Percentiles rank a stretch among this genome's conserved stretches.
Conservation (phyloP, 352 stramenopile species). For the Phytophthora podocarpi region DNA sequence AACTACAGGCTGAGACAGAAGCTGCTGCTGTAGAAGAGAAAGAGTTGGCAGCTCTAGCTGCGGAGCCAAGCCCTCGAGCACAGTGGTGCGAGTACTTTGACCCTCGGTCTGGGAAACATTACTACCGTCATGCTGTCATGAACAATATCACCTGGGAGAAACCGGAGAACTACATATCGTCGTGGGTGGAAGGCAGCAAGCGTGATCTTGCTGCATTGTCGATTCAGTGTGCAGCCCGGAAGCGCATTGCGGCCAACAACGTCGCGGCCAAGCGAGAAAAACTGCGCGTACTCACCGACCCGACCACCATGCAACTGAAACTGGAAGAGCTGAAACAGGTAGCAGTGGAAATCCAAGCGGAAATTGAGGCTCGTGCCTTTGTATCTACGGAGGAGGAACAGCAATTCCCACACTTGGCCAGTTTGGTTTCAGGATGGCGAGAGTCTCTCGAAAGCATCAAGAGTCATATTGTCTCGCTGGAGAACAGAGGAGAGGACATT, state of each 20-base stretch:
- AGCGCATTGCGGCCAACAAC: slow-evolving; percentile 35
- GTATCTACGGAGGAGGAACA: slow-evolving; percentile 25
- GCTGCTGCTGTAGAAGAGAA: slow-evolving; percentile 7
- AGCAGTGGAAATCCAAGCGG: slow-evolving; percentile 48
- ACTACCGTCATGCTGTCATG: slow-evolving; percentile 39
- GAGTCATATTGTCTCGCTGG: slow-evolving; percentile 41
- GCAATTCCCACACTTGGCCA: slow-evolving; percentile 43
- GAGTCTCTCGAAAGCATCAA: slow-evolving; percentile 35
- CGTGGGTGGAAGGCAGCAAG: slow-evolving; percentile 23
- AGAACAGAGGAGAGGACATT: slow-evolving; percentile 38
- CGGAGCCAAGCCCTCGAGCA: background rate
- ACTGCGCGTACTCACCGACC: slow-evolving; percentile 37
- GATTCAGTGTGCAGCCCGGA: slow-evolving; percentile 65
- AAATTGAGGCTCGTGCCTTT: slow-evolving; percentile 43
- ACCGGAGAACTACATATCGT: slow-evolving; percentile 21
- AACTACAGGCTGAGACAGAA: slow-evolving; percentile 13
- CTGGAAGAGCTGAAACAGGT: slow-evolving; percentile 43
- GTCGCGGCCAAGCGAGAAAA: slow-evolving; percentile 37
- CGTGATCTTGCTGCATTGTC: slow-evolving; percentile 43
- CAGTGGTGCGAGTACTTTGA: slow-evolving; percentile 57
- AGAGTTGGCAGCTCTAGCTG: background rate
- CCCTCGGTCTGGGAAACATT: slow-evolving; percentile 36
- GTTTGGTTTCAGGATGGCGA: slow-evolving; percentile 38
- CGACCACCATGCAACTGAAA: slow-evolving; percentile 41
- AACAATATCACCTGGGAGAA: slow-evolving; percentile 42